Conservation (phyloP, 495 filamentous ascomycete species). For the Penicillium coffeae region DNA sequence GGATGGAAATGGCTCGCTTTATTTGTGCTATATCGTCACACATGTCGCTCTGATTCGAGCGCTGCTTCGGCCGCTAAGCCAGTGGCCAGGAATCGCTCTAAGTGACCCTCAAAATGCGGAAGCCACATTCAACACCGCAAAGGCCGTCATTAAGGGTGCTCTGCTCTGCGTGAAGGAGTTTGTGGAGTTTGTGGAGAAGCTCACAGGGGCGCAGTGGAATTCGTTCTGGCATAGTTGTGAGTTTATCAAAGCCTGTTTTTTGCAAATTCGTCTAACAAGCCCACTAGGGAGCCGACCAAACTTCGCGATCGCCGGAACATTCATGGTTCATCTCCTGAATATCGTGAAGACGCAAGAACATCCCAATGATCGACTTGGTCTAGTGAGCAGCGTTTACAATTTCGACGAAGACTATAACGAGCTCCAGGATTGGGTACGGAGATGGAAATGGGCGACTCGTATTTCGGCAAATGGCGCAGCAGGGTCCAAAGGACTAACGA, state of each 20-base stretch:
- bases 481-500: constrained; percentile 2
- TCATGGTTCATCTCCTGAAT: constrained; percentile 2
- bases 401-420: constrained; percentile 2
- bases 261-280: background rate
- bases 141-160: constrained; percentile 3
- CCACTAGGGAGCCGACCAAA: constrained; percentile 4
- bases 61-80: background rate
- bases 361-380: too few species aligned
- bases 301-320: constrained; percentile 5
- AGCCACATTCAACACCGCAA: background rate
- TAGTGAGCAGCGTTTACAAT: too few species aligned
- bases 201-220: constrained; percentile 4
- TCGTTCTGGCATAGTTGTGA: constrained; percentile 6
- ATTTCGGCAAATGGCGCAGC: constrained; percentile 5
- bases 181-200: constrained; percentile 4
- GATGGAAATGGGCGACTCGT: constrained; percentile 5
- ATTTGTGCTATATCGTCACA: constrained; percentile 3
- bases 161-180: constrained; percentile 5
- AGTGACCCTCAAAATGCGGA: background rate
- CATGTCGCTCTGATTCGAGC: constrained; percentile 1
- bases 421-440: constrained; percentile 4
- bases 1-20: constrained; percentile 2
- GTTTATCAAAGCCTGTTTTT: too few species aligned
- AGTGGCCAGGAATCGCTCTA: background rate
- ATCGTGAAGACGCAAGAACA: background rate